Evolutionary conservation across 176 grass and related monocot species (phyloP), one percentile per base, ranked within the genome.

Genomic region (Oryza coarctata): DNA sequence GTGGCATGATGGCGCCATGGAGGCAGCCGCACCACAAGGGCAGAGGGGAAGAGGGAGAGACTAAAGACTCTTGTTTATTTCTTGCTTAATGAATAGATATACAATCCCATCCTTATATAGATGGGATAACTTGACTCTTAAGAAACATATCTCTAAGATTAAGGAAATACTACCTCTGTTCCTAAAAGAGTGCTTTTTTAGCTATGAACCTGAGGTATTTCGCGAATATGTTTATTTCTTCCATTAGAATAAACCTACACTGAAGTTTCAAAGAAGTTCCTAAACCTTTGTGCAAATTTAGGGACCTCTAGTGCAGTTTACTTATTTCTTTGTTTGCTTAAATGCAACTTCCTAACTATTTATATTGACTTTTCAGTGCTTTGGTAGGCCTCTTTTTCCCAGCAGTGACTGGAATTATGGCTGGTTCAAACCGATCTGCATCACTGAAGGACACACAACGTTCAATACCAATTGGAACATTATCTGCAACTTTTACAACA

Each of bases 321-420:
- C 17, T 11, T 28, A 47, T 77, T 79, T 47, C 39, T 55, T 75
- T 58, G 13, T 80, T 10, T 74, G 31, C 28, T 14, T 60, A 82
- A 66, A 17, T 68, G 63, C 74, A 73, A 76, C 61, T 49, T 75
- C 10, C 70, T 80, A 43, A 86, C 65, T 41, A 6, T 66, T 80
- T 65, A 44, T 78, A 66, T 91, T 35, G 18, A 80, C 23, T 83
- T 86, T 86, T 43, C 85, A 99, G 96, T 93, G 93, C 96, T 74
- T 92, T 99, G 87, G 96, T 99, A 30, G 96, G 96, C 71, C 89
- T 99, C 58, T 99, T 93, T 78, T 99, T 99, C 80, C 96, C 96
- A 79, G 96, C 93, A 75, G 96, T 99, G 52, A 99, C 96, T 58
- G 96, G 96, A 83, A 99, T 99, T 85, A 99, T 99, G 96, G 96